Evolutionary conservation across 2,329 filamentous ascomycete species (phyloP).

Genomic region (Alternaria novae-zelandiae): DNA sequence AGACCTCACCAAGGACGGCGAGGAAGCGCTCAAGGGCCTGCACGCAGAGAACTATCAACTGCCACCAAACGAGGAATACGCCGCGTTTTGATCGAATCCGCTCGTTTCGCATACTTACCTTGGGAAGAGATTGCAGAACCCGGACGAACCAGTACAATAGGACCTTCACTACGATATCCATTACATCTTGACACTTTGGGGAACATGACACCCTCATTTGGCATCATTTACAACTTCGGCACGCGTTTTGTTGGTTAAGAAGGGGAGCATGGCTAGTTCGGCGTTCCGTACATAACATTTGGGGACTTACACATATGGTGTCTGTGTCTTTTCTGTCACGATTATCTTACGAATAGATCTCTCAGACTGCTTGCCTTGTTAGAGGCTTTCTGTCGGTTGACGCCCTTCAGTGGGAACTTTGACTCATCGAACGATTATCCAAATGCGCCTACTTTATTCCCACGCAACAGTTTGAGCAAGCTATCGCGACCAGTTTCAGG

Average conservation of each 20-base stretch:
- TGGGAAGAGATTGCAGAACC: background rate
- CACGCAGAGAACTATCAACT: slow-evolving; percentile 60
- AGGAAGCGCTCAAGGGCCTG: slow-evolving; percentile 62
- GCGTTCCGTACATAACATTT: slow-evolving; percentile 13
- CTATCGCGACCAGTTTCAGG: background rate
- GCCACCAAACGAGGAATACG: slow-evolving; percentile 52
- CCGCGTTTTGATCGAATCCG: slow-evolving; percentile 35
- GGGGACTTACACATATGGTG: background rate
- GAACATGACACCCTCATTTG: slow-evolving; percentile 17
- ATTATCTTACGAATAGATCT: slow-evolving; percentile 13
- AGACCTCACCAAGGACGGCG: slow-evolving; percentile 68
- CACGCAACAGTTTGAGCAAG: background rate
- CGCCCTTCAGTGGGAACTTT: background rate
- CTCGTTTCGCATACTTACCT: background rate
- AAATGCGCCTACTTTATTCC: background rate
- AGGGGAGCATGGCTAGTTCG: slow-evolving; percentile 17
- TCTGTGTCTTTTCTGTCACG: slow-evolving; percentile 10
- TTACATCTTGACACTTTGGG: background rate
- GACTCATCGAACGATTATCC: background rate
- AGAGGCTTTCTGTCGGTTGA: background rate
- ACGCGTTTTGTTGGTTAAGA: slow-evolving; percentile 14
- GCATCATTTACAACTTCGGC: slow-evolving; percentile 4
- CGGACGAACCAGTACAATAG: slow-evolving; percentile 6
- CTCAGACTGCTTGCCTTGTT: slow-evolving; percentile 10
- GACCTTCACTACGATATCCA: slow-evolving; percentile 26